Percentiles rank a stretch among this genome's conserved stretches.
Conservation (phyloP, 768 basidiomycete genomes). For the Auricularia heimuer region DNA sequence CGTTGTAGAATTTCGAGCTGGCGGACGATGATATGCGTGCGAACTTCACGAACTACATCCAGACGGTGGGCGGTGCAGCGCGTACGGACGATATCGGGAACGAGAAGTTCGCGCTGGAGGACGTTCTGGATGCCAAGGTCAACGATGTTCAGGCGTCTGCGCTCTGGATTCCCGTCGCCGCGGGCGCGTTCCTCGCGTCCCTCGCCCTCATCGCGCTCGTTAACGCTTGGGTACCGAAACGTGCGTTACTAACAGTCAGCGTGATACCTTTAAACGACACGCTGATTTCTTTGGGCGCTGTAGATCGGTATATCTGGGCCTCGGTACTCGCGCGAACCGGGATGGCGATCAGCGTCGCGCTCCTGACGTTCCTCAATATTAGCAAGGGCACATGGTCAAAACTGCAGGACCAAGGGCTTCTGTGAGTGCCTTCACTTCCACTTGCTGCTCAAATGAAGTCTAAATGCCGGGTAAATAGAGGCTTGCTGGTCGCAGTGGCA, state of each 20-base stretch:
- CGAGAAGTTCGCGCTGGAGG: neutral
- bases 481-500: neutral
- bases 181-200: neutral
- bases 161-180: neutral
- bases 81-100: neutral
- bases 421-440: neutral
- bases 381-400: neutral
- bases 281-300: neutral
- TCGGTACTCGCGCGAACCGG: neutral
- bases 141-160: neutral
- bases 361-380: neutral
- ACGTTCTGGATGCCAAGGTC: neutral
- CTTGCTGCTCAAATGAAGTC: neutral
- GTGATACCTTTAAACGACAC: neutral
- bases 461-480: neutral
- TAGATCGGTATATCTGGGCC: neutral
- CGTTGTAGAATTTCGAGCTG: neutral
- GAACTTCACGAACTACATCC: neutral
- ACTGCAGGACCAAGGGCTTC: neutral
- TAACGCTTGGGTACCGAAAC: neutral
- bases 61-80: neutral
- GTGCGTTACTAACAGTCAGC: neutral
- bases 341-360: neutral
- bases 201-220: neutral
- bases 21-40: neutral